Evolutionary conservation across 129 eudicot species (phyloP), one percentile per base, ranked within the genome.

Genomic region (Mikania micrantha): DNA sequence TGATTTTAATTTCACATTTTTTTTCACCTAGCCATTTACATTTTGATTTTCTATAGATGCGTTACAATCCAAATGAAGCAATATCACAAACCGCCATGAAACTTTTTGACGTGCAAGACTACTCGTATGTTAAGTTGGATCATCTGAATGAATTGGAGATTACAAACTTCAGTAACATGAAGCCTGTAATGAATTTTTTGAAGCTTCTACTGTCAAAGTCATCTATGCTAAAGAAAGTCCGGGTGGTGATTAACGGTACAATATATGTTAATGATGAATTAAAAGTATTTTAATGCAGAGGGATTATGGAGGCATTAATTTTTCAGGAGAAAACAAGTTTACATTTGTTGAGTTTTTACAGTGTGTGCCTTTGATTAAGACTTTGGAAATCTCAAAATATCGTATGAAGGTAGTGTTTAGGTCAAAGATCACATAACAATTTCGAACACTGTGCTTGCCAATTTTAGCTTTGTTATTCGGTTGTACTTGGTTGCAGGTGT

Each of bases 61-160:
- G 9, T 6, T 59, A 58, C 35, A 40, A 11, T 53, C 58, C 59
- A 41, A 41, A 15, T 2, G 75, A 58, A 70, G 58, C 58, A 3
- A 40, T 57, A 39, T 70, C 67, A 7, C 9, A 58, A 27, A 29
- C 45, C 39, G 67, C 67, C 15, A 58, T 27, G 44, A 10, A 41
- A 4, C 58, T 70, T 15, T 11, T 66, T 66, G 73, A 53, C 11
- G 38, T 65, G 60, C 67, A 66, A 66, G 60, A 66, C n/a, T 54
- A 25, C 29, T 56, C 50, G 0, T 35, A 41, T 15, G 15, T 56
- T 53, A 56, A 17, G 35, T 74, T 66, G 50, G 45, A 74, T 66
- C 60, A 42, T 28, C 73, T 74, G 2, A n/a, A 19, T 64, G 58
- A 52, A 9, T 20, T 74, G 49, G 65, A 66, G 67, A 66, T 74